A percentile compares a stretch with the other conserved stretches of the same genome.
phyloP scores from a whole-genome alignment of 345 rosid species.

The Abelmoschus esculentus region DNA sequence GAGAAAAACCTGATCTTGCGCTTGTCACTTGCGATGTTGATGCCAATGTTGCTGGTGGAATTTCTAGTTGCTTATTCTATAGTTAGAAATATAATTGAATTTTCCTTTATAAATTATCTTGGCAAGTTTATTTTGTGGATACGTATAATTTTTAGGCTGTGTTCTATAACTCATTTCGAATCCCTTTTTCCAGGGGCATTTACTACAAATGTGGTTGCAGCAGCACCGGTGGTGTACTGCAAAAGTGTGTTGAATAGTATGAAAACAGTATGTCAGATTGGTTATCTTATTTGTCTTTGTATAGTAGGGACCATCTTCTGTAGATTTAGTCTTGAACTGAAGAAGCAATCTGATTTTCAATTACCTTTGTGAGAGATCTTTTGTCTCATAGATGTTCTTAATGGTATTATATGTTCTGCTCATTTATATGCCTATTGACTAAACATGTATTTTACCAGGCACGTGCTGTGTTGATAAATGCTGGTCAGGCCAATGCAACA shows the following conservation, averaged over 20 bases:
- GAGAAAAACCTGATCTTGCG: constrained; percentile 87
- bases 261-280: constrained; percentile 36
- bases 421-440: neutral
- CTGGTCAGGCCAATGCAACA: constrained; percentile 99
- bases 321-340: neutral
- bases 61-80: neutral
- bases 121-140: too few species aligned
- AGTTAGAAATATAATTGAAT: neutral
- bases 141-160: neutral
- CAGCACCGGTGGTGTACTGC: constrained; percentile 90
- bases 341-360: neutral
- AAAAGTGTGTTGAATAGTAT: constrained; percentile 46
- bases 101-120: neutral
- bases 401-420: too few species aligned
- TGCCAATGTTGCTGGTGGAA: constrained; percentile 63
- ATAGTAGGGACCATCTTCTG: too few species aligned
- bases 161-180: neutral
- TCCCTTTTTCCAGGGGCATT: constrained; percentile 51
- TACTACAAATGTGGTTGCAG: constrained; percentile 81
- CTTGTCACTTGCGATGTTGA: constrained; percentile 84
- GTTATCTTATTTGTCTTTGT: neutral
- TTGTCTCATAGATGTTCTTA: too few species aligned
- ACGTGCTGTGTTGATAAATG: constrained; percentile 88
- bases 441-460: constrained; percentile 39
- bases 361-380: neutral